Percentiles rank a stretch among this genome's conserved stretches.
These are phyloP conservation scores for Dipodascus geniculatus DNA, from an alignment of 805 yeast species.

Conservation along the genomic window DNA sequence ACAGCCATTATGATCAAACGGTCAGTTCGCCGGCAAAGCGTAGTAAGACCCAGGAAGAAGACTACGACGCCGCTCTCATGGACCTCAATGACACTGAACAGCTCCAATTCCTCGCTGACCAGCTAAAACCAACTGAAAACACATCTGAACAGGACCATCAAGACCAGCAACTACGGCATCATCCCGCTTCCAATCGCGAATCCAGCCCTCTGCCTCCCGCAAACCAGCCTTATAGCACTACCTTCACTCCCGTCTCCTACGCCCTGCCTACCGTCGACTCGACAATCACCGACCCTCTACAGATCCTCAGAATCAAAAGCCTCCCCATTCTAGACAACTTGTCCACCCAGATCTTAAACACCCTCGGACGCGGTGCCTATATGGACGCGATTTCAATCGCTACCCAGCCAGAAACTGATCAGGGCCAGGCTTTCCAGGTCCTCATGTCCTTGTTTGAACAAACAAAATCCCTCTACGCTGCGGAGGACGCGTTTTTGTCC, in stretches of 20 bases:
- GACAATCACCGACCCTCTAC: constrained; percentile 2
- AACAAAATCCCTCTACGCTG: constrained; percentile 49
- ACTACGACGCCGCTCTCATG: constrained; percentile 4
- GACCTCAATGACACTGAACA: constrained; percentile 20
- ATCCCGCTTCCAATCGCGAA: neutral
- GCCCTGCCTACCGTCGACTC: neutral
- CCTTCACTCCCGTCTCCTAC: neutral
- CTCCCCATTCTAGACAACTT: constrained; percentile 71
- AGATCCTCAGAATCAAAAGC: constrained; percentile 8
- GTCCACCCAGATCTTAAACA: constrained; percentile 65
- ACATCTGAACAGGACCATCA: neutral
- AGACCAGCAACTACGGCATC: neutral
- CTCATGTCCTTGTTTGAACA: constrained; percentile 69
- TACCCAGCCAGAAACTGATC: constrained; percentile 53
- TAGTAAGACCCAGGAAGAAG: neutral
- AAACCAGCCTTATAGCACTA: neutral
- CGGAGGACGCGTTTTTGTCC: constrained; percentile 55
- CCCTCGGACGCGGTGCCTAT: constrained; percentile 62
- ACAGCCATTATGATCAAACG: neutral
- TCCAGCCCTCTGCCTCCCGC: neutral
- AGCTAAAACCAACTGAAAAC: constrained; percentile 10
- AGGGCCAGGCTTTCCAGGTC: constrained; percentile 46
- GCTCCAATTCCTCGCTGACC: constrained; percentile 19
- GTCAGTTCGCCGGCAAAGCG: neutral
- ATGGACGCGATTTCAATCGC: constrained; percentile 64